Conservation (phyloP, 2,329 filamentous ascomycete genomes). For the Cadophora gregata region DNA sequence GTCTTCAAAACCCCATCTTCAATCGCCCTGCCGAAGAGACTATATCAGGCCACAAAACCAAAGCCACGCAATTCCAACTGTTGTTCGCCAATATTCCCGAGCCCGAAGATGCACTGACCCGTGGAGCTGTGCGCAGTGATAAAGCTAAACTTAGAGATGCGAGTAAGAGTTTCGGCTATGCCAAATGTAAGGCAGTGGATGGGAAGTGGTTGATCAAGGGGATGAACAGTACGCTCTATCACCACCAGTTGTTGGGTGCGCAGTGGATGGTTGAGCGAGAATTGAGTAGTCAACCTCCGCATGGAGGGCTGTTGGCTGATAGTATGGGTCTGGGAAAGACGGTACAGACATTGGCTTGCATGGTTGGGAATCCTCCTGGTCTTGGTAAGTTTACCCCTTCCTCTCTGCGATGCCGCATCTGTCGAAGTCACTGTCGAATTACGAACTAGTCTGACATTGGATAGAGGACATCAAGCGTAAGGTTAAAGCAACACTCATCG, state of each 20-base stretch:
- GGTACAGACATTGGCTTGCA: constrained; percentile 51
- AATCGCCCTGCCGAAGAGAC: constrained; percentile 30
- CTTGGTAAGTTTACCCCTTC: constrained; percentile 11
- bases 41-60: constrained; percentile 31
- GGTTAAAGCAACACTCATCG: constrained; percentile 41
- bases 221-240: constrained; percentile 52
- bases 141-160: constrained; percentile 47
- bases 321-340: constrained; percentile 72
- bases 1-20: constrained; percentile 34
- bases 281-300: constrained; percentile 44
- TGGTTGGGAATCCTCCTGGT: constrained; percentile 48
- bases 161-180: constrained; percentile 50
- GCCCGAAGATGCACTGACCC: constrained; percentile 22
- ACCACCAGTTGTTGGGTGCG: constrained; percentile 57
- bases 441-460: too few species aligned
- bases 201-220: constrained; percentile 53
- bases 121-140: constrained; percentile 41
- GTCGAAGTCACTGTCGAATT: background rate
- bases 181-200: constrained; percentile 42
- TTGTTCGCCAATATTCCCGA: constrained; percentile 40
- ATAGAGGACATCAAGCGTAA: constrained; percentile 44
- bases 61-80: constrained; percentile 37
- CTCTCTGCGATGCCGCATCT: background rate
- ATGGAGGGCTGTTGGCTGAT: constrained; percentile 64
- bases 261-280: constrained; percentile 63